Base-by-base conservation (phyloP, 1,284 basidiomycete genomes). In the Ceratobasidium sp. region DNA sequence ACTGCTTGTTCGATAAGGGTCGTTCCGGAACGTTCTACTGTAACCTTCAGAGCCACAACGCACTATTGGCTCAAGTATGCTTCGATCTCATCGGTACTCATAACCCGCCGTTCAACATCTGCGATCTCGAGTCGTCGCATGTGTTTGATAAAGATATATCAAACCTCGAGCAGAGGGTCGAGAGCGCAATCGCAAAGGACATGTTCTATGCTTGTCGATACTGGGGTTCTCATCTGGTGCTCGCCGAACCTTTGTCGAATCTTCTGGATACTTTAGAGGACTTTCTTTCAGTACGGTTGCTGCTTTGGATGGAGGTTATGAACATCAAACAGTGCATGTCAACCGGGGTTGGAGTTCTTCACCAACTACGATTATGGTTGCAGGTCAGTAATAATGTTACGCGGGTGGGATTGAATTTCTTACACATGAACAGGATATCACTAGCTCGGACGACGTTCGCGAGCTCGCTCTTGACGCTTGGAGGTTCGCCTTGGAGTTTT, bases 271-370 rank as follows among this genome's bases (percentile, higher is more conserved):
- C 14, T n/a, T 44, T 63, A 8, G 14, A 49, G 43, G 61, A 63
- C 16, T 47, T 47, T 32, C 14, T 63, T 26, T 46, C 44, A 1
- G 32, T 16, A 2, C 43, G 23, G 18, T 26, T 63, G 9, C 26
- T 63, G 23, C 23, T 63, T 44, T 63, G 61, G 61, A 63, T 63
- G 61, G 61, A 63, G 18, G 43, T 63, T 7, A 6, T 63, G 23
- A 47, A 49, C 23, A 23, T 63, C 23, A 32, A 30, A 43, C 59
- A 26, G 46, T 7, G 41, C 32, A 26, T 46, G 14, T 23, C 6
- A 7, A 16, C 9, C 21, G 38, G 43, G 11, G 23, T 46, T 21
- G 14, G 13, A 32, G 61, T 49, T 5, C 18, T 49, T 11, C 2
- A 50, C 2, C 13, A 13, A 26, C 6, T 50, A 23, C 49, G 28